Evolutionary conservation across 768 basidiomycete species (phyloP).

Genomic region (Amanita rimosa): DNA sequence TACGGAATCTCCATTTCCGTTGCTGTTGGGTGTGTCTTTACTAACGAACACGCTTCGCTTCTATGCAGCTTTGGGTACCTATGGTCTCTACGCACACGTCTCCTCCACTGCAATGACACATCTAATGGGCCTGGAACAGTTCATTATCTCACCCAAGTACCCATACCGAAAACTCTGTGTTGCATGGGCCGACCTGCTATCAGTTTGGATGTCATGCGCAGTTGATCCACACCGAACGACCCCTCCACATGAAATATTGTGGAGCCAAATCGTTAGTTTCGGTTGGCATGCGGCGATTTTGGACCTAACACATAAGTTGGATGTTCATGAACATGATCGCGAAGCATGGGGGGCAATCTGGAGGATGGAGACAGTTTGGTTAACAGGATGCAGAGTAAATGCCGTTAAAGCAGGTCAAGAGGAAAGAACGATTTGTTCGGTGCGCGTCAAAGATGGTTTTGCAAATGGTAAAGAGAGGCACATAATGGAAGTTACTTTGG

Average conservation of each 20-base stretch:
- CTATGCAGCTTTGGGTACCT: constrained; percentile 57
- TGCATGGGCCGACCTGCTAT: constrained; percentile 50
- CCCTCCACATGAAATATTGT: constrained; percentile 78
- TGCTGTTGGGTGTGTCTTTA: constrained; percentile 35
- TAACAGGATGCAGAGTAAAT: constrained; percentile 72
- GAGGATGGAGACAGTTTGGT: constrained; percentile 51
- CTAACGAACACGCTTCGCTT: constrained; percentile 48
- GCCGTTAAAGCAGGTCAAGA: constrained; percentile 50
- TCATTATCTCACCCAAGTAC: constrained; percentile 28
- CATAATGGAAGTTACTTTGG: constrained; percentile 25
- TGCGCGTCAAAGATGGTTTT: constrained; percentile 28
- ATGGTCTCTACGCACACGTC: constrained; percentile 67
- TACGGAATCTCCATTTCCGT: constrained; percentile 24
- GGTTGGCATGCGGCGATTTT: constrained; percentile 56
- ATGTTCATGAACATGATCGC: constrained; percentile 20
- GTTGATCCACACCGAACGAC: constrained; percentile 86
- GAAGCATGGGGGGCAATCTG: constrained; percentile 38
- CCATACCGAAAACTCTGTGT: constrained; percentile 23
- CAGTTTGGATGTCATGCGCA: constrained; percentile 73
- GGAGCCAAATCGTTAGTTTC: constrained; percentile 80
- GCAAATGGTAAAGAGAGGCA: constrained; percentile 21
- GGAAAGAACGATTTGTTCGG: constrained; percentile 38
- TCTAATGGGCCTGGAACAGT: constrained; percentile 39
- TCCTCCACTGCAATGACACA: constrained; percentile 52
- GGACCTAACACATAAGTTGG: constrained; percentile 24